Percentiles rank a stretch among this genome's conserved stretches.
Evolutionary conservation across 2,329 filamentous ascomycete species (phyloP).

Genomic region (Exophiala sideris): DNA sequence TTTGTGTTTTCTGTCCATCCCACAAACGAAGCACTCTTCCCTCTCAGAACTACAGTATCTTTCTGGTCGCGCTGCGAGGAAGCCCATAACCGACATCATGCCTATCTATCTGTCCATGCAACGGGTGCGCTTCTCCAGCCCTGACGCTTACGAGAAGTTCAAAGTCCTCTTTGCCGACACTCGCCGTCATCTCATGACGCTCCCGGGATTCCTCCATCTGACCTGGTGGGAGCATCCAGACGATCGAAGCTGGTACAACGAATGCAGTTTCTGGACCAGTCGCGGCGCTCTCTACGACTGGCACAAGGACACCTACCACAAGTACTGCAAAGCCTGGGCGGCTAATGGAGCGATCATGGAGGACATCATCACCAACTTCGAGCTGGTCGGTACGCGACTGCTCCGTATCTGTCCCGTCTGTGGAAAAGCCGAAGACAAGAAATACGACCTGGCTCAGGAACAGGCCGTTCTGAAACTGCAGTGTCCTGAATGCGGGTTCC

Average conservation of each 20-base stretch:
- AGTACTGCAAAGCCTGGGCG: conserved; percentile 21
- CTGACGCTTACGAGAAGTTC: conserved; percentile 20
- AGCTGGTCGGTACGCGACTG: conserved; percentile 19
- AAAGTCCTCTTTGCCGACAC: conserved; percentile 21
- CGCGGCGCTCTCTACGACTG: conserved; percentile 19
- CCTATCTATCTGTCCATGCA: conserved; percentile 20
- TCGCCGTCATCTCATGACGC: conserved; percentile 15
- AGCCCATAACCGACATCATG: conserved; percentile 6
- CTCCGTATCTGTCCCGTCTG: conserved; percentile 17
- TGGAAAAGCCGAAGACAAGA: conserved; percentile 16
- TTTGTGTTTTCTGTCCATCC: background rate
- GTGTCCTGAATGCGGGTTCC: conserved; percentile 16
- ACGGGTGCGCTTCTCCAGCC: conserved; percentile 21
- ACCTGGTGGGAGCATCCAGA: conserved; percentile 23
- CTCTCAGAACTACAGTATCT: background rate
- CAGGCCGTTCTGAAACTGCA: conserved; percentile 17
- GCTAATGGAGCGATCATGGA: conserved; percentile 21
- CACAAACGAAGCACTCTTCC: background rate
- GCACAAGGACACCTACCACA: conserved; percentile 21
- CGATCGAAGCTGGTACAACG: conserved; percentile 21
- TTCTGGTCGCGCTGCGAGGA: background rate
- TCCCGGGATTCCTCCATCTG: conserved; percentile 18
- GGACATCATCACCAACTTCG: conserved; percentile 21
- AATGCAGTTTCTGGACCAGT: conserved; percentile 22
- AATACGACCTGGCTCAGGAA: conserved; percentile 19